These are phyloP conservation scores for Thermochaetoides dissita DNA, from an alignment of 2,329 filamentous ascomycete species.

Conservation along the genomic window DNA sequence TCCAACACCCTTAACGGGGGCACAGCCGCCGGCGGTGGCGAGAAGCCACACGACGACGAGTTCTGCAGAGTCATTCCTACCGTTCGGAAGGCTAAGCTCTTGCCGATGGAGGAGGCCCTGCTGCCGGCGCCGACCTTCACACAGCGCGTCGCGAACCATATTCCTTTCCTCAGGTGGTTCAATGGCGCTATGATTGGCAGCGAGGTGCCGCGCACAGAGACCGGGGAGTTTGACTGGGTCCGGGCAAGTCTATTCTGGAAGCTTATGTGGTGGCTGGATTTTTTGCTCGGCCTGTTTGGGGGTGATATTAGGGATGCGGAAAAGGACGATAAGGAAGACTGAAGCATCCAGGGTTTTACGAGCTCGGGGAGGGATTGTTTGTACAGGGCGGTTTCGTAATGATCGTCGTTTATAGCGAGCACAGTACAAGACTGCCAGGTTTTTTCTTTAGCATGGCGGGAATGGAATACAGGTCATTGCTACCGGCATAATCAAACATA, in stretches of 20 bases:
- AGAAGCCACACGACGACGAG: slow-evolving; percentile 20
- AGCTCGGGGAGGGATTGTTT: too few species aligned
- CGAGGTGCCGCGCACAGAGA: slow-evolving; percentile 57
- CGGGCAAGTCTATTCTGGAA: slow-evolving; percentile 54
- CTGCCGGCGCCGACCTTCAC: slow-evolving; percentile 52
- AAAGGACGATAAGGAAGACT: slow-evolving; percentile 37
- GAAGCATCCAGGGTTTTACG: background rate
- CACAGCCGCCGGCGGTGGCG: background rate
- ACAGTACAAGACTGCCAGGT: too few species aligned
- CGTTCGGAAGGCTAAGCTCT: slow-evolving; percentile 49
- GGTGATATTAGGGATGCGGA: slow-evolving; percentile 43
- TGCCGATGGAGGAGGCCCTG: slow-evolving; percentile 56
- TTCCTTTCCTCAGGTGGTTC: slow-evolving; percentile 61
- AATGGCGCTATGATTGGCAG: slow-evolving; percentile 60
- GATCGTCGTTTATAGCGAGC: too few species aligned
- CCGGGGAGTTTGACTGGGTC: slow-evolving; percentile 65
- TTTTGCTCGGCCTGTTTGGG: slow-evolving; percentile 42
- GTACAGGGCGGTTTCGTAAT: too few species aligned
- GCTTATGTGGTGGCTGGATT: slow-evolving; percentile 49
- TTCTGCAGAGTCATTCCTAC: slow-evolving; percentile 52
- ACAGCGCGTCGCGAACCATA: slow-evolving; percentile 48
- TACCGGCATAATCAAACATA: too few species aligned
- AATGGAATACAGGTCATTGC: too few species aligned
- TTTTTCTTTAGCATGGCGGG: too few species aligned
- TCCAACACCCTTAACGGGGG: slow-evolving; percentile 30